Conservation (phyloP, 495 filamentous ascomycete genomes). For the Lineolata rhizophorae region DNA sequence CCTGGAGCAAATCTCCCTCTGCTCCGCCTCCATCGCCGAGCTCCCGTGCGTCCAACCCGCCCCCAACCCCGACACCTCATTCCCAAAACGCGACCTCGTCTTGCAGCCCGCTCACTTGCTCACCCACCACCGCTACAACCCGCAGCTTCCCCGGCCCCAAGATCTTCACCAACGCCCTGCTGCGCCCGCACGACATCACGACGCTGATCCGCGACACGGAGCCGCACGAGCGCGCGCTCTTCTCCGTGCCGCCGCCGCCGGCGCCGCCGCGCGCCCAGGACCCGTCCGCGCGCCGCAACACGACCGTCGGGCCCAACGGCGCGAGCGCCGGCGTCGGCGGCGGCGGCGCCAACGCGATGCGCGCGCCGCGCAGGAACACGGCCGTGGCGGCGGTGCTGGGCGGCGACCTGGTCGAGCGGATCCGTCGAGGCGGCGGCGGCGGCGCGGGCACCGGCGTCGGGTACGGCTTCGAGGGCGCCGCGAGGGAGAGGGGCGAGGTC, state of each 20-base stretch:
- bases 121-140: too few relatives aligned
- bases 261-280: conserved; percentile 18
- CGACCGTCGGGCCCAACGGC: conserved; percentile 22
- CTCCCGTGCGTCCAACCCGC: conserved; percentile 39
- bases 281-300: conserved; percentile 24
- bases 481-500: conserved; percentile 40
- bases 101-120: not conserved
- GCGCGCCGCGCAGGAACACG: conserved; percentile 47
- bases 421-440: conserved; percentile 32
- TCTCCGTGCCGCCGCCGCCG: conserved; percentile 59
- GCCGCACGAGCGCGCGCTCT: conserved; percentile 81
- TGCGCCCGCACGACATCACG: conserved; percentile 77
- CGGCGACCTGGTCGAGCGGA: conserved; percentile 64
- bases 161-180: conserved; percentile 85
- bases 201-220: conserved; percentile 89
- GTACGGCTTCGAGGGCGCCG: conserved; percentile 15
- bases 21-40: conserved; percentile 59
- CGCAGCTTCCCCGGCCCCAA: conserved; percentile 70
- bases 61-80: conserved; percentile 1
- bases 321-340: conserved; percentile 19
- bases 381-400: conserved; percentile 82
- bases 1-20: conserved; percentile 77
- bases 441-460: conserved; percentile 18
- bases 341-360: conserved; percentile 27
- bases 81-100: conserved; percentile 1